These are phyloP conservation scores for Sordariomycetes sp. DNA, from an alignment of 2,329 filamentous ascomycete genomes.

Conservation along the genomic window DNA sequence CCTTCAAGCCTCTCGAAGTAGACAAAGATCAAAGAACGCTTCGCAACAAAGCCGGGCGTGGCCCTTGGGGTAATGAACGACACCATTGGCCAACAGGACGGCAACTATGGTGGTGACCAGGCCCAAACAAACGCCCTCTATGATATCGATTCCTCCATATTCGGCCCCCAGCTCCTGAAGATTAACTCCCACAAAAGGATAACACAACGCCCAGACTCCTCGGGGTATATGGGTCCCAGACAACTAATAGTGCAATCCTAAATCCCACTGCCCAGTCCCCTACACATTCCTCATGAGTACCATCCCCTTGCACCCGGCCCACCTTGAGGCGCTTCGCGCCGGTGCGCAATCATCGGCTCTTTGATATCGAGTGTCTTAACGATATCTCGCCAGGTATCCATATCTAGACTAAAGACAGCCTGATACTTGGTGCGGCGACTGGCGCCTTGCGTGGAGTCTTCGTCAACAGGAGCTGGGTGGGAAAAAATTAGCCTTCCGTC, in stretches of 20 bases:
- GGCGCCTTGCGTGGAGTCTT: slow-evolving; percentile 30
- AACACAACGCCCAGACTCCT: neutral
- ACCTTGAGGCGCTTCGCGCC: slow-evolving; percentile 44
- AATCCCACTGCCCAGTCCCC: neutral
- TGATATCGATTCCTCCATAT: no score
- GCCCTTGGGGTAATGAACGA: no score
- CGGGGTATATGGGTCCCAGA: neutral
- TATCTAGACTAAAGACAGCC: slow-evolving; percentile 81
- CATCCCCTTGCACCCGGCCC: slow-evolving; percentile 50
- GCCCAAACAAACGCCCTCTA: no score
- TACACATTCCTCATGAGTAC: slow-evolving; percentile 30
- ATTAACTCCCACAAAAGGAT: neutral
- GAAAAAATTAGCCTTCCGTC: neutral
- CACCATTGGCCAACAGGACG: no score
- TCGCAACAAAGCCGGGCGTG: neutral
- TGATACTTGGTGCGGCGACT: slow-evolving; percentile 60
- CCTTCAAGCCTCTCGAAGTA: neutral
- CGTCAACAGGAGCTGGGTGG: slow-evolving; percentile 23
- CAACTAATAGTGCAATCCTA: neutral
- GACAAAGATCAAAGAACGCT: neutral
- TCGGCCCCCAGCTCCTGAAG: no score
- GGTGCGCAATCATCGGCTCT: slow-evolving; percentile 77
- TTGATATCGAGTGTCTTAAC: slow-evolving; percentile 66
- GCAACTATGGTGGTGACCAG: no score
- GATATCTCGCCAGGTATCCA: slow-evolving; percentile 69